Percentiles rank a stretch among this genome's conserved stretches.
These are phyloP conservation scores for Cryphonectria parasitica DNA, from an alignment of 2,329 filamentous ascomycete species.

Conservation along the genomic window DNA sequence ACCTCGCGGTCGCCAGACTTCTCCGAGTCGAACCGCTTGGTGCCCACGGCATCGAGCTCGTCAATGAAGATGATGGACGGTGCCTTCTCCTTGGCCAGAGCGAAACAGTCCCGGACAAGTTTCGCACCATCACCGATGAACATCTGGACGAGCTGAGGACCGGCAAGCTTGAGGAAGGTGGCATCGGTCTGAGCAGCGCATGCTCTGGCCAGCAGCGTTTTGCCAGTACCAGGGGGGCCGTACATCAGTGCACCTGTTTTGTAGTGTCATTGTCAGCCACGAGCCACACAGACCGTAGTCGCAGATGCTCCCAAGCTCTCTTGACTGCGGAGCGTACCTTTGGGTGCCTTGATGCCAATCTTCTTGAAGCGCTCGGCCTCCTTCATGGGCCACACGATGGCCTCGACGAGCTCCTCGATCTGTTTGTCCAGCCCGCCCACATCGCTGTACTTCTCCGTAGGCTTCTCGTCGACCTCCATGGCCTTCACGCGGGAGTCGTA, in stretches of 20 bases:
- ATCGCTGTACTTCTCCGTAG: conserved; percentile 97
- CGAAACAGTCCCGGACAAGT: conserved; percentile 95
- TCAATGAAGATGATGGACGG: conserved; percentile 99
- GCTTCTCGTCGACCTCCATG: conserved; percentile 99
- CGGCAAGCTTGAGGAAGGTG: conserved; percentile 97
- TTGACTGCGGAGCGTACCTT: conserved; percentile 70
- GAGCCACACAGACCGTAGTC: conserved; percentile 24
- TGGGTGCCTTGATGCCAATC: conserved; percentile 98
- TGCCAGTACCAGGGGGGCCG: conserved; percentile 87
- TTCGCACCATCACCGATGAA: conserved; percentile 99
- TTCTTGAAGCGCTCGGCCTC: conserved; percentile 99
- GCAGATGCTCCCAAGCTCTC: neutral
- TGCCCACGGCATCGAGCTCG: conserved; percentile 96
- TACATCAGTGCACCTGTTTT: conserved; percentile 91
- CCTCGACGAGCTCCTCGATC: conserved; percentile 97
- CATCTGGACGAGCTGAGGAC: conserved; percentile 98
- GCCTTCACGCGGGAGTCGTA: conserved; percentile 99
- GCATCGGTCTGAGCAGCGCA: conserved; percentile 98
- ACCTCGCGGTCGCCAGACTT: conserved; percentile 98
- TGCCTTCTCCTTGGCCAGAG: conserved; percentile 96
- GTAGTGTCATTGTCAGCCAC: conserved; percentile 14
- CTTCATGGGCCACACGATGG: conserved; percentile 99
- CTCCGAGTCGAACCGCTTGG: conserved; percentile 97
- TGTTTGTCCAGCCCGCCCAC: conserved; percentile 98
- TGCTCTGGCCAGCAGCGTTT: conserved; percentile 89